Base-by-base conservation (phyloP, 225 moss, liverwort and hornwort genomes). In the Neckera pumila region DNA sequence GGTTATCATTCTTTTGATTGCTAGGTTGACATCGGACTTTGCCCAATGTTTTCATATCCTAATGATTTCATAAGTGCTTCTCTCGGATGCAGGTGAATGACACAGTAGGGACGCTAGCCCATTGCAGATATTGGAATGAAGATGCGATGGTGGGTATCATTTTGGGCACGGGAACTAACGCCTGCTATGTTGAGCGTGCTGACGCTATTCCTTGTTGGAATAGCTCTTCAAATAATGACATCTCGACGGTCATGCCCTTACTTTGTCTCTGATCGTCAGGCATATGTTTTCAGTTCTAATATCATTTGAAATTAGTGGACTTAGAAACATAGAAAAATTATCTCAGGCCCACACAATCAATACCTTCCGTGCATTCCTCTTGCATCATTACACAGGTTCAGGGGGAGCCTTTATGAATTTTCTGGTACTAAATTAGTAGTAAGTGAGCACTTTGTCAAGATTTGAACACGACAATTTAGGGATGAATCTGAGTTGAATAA, bases 111-210 rank as follows among this genome's bases (percentile, higher is more conserved):
- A 96, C 97, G 22, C 89, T 96, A 86, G 97, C 97, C 10, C 95
- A 94, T 47, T 94, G 95, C 47, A 93, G 94, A 47, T 97, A 97
- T 80, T 93, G 93, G 92, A 91, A 95, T 80, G 80, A 89, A 58
- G 93, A 97, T 84, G 95, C 96, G 34, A 96, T 96, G 95, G 90
- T 97, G 75, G 97, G 94, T n/a, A 91, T 96, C 83, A 96, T 97
- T 85, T 76, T 97, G 77, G 97, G 97, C 74, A 97, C 96, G 47
- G 97, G 97, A 56, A 95, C 94, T 9, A 96, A 97, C 85, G 96
- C 96, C 72, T 94, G 93, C 90, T 97, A 97, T 77, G 96, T 97
- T 30, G 96, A 97, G 90, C 86, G 94, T 47, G 92, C 92, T 61
- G 91, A 90, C 53, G 92, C 94, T 60, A 85, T 97, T 51, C 87